These are phyloP conservation scores for Erodium trifolium DNA, from an alignment of 441 rosid species.

Conservation along the genomic window DNA sequence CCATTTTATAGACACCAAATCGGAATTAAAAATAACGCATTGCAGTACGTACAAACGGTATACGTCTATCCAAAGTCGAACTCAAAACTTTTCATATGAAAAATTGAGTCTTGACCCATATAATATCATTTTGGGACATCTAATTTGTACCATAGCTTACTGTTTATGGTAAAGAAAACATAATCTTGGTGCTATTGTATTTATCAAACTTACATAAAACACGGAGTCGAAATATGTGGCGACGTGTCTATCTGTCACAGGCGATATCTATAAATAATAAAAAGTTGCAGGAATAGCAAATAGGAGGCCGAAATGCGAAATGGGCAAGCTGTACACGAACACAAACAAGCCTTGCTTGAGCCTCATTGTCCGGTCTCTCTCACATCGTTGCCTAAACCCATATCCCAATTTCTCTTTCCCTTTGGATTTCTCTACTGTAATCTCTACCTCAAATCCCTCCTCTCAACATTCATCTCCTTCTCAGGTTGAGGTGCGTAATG, in stretches of 20 bases:
- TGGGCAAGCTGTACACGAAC: no score
- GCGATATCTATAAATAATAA: background rate
- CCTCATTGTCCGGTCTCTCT: conserved; percentile 41
- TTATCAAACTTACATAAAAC: background rate
- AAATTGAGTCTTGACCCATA: no score
- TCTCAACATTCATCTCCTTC: background rate
- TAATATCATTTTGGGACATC: no score
- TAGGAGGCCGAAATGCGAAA: background rate
- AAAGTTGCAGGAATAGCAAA: background rate
- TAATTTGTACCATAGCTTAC: no score
- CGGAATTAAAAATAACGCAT: no score
- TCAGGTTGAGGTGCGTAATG: conserved; percentile 10
- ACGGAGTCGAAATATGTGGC: background rate
- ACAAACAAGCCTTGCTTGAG: background rate
- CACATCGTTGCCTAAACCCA: conserved; percentile 30
- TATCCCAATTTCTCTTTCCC: conserved; percentile 15
- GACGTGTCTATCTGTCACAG: background rate
- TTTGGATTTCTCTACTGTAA: conserved; percentile 3
- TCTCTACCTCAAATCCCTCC: conserved; percentile 7
- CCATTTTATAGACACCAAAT: no score
- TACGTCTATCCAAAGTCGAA: no score
- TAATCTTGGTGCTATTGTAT: no score
- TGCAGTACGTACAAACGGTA: no score
- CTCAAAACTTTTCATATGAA: no score
- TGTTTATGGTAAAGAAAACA: no score